Base-by-base conservation (phyloP, 352 stramenopile species). In the Pythium dissotocum region DNA sequence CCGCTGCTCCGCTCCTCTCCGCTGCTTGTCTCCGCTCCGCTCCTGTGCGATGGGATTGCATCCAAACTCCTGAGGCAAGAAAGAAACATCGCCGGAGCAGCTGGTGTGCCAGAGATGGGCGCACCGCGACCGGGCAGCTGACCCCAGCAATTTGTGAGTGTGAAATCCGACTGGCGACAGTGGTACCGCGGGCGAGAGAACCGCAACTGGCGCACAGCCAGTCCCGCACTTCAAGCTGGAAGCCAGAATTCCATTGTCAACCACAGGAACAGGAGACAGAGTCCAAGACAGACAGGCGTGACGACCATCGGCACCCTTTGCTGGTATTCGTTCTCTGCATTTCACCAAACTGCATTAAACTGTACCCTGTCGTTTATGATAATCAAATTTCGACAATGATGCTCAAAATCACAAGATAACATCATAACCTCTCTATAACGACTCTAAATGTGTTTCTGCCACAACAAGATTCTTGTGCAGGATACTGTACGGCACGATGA, bases 111-210 rank as follows among this genome's bases (percentile, higher is more conserved):
- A 65, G 48, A 65, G 48, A 65, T 56, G 59, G 59, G 46, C 36
- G 36, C 36, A 30, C 2, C 4, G 13, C 59, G 21, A 0, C 6
- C 36, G 1, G 61, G 21, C 61, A 67, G 61, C 61, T 67, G 61
- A n/a, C 26, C 32, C 18, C 30, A n/a, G 42, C 40, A 13, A 24
- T 33, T 1, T 9, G 24, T 36, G 38, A 40, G 56, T 44, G 58
- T 59, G 35, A 28, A 40, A 42, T 24, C 10, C 26, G 51, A 71
- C 65, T 71, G 65, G 57, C 48, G 58, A 59, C 58, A 71, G 65
- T 71, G 57, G 65, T 57, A 71, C 61, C 57, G 21, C 51, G 64
- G 32, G 30, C 21, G 13, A 40, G 8, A 53, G 58, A 66, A 61
- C n/a, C 65, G 58, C 65, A 71, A 71, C 64, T 14, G 10, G 36